Conservation (phyloP, 208 protist genomes). For the Acanthamoeba lugdunensis region DNA sequence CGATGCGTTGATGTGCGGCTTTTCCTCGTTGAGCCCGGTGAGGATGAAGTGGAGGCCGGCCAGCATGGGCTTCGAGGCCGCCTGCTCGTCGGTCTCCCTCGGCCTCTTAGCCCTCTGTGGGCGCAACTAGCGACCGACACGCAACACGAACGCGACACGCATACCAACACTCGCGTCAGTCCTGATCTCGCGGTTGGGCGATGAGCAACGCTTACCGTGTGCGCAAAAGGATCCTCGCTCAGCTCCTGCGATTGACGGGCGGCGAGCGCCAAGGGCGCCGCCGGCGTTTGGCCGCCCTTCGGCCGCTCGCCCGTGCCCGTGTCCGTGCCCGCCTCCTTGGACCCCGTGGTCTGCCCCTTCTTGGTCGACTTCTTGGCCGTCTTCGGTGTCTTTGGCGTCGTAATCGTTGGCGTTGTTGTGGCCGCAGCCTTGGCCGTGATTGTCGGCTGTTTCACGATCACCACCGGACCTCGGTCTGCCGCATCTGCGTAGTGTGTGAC, state of each 20-base stretch:
- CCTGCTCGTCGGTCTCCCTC: not conserved
- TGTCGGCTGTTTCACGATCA: no score
- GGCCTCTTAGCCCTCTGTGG: not conserved
- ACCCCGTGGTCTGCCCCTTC: no score
- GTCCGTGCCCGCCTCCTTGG: not conserved
- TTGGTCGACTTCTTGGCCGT: no score
- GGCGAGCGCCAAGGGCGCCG: not conserved
- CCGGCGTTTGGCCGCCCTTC: not conserved
- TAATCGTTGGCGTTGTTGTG: no score
- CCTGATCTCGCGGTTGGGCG: no score
- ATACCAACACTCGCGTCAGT: no score
- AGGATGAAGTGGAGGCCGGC: slow-evolving; percentile 57
- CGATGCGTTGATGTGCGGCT: not conserved
- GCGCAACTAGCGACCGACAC: not conserved
- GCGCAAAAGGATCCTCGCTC: not conserved
- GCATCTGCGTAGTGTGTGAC: no score
- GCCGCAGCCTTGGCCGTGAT: no score
- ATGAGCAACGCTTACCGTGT: not conserved
- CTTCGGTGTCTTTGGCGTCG: no score
- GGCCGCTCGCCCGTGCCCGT: no score
- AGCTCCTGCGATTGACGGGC: slow-evolving; percentile 16
- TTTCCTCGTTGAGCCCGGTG: slow-evolving; percentile 13
- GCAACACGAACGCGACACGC: no score
- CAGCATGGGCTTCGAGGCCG: not conserved
- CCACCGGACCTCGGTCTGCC: no score